Conservation (phyloP, 2,329 filamentous ascomycete species). For the Fonsecaea multimorphosa region DNA sequence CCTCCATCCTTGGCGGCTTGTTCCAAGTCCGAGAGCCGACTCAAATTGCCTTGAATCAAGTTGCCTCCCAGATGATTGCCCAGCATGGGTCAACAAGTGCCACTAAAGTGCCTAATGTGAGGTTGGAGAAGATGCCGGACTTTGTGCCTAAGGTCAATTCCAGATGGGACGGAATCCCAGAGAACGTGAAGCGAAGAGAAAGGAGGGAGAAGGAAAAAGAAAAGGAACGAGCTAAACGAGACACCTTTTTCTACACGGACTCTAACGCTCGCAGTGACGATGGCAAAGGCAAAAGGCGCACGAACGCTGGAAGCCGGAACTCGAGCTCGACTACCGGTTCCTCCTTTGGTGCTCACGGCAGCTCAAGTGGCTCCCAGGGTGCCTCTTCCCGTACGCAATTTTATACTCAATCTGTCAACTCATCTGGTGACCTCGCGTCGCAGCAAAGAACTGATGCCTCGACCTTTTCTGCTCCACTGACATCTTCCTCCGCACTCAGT, state of each 20-base stretch:
- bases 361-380: constrained; percentile 26
- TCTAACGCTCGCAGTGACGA: constrained; percentile 9
- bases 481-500: constrained; percentile 9
- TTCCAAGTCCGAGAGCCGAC: constrained; percentile 58
- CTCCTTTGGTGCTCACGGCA: constrained; percentile 25
- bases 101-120: constrained; percentile 47
- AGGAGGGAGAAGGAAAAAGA: constrained; percentile 36
- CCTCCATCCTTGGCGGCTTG: constrained; percentile 51
- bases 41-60: constrained; percentile 53
- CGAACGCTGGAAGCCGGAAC: constrained; percentile 21
- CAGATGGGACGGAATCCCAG: constrained; percentile 61
- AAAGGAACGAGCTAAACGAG: constrained; percentile 23
- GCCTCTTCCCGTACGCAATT: constrained; percentile 22
- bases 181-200: constrained; percentile 46
- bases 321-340: constrained; percentile 32
- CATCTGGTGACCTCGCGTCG: constrained; percentile 34
- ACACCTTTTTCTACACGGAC: constrained; percentile 16
- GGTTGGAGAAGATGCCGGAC: constrained; percentile 55
- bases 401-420: constrained; percentile 33
- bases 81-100: constrained; percentile 50
- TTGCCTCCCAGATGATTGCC: constrained; percentile 45
- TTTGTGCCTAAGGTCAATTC: constrained; percentile 60
- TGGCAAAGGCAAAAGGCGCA: constrained; percentile 1
- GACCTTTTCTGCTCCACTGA: constrained; percentile 3
- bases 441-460: constrained; percentile 25